phyloP scores from a whole-genome alignment of 805 yeast genomes.

The Sugiyamaella chiloensis region DNA sequence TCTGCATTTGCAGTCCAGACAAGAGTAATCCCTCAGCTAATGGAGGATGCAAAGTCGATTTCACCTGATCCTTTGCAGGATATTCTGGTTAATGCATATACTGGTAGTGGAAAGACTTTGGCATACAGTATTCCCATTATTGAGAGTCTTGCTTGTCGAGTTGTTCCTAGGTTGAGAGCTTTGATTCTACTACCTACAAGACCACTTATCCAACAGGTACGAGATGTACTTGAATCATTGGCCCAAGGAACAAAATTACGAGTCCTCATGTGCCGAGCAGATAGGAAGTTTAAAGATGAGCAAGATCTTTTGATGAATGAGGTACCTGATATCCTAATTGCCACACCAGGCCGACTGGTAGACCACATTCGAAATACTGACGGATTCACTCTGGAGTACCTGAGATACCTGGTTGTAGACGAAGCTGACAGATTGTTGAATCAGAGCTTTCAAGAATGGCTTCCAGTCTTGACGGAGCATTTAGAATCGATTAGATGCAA shows the following conservation, averaged over 20 bases:
- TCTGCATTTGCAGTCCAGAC: constrained; percentile 77
- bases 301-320: constrained; percentile 41
- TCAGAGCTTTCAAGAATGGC: constrained; percentile 94
- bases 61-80: constrained; percentile 46
- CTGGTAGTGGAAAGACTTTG: constrained; percentile 94
- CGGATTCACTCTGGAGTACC: constrained; percentile 41
- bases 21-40: constrained; percentile 56
- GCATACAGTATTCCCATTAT: constrained; percentile 85
- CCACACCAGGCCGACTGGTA: constrained; percentile 85
- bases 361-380: constrained; percentile 44
- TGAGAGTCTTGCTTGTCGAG: constrained; percentile 58
- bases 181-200: constrained; percentile 85
- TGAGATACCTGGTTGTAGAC: constrained; percentile 73
- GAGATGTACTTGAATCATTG: constrained; percentile 55
- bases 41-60: constrained; percentile 36
- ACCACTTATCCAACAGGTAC: constrained; percentile 81
- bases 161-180: constrained; percentile 71
- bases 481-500: constrained; percentile 16
- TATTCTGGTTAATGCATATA: constrained; percentile 83
- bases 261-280: constrained; percentile 55
- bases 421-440: constrained; percentile 95
- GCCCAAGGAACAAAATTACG: constrained; percentile 65
- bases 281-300: constrained; percentile 62
- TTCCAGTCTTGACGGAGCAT: constrained; percentile 41
- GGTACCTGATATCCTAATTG: constrained; percentile 36